phyloP scores from a whole-genome alignment of 176 grass and related monocot genomes.

The Triticum monococcum region DNA sequence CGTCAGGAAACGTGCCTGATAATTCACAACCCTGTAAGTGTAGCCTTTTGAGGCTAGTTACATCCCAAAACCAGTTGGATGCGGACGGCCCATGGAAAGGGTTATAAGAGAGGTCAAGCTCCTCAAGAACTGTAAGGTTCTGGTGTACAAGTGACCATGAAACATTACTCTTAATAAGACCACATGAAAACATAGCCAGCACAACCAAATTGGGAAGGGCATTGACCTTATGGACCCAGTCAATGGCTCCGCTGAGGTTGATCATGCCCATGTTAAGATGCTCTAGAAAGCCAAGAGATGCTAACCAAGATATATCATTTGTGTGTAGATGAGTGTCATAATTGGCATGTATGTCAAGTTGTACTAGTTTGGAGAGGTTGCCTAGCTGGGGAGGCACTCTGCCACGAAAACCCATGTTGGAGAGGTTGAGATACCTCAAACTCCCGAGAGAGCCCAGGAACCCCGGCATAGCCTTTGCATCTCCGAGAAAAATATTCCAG shows the following conservation, averaged over 20 bases:
- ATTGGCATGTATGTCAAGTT: background rate
- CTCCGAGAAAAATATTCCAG: too few relatives aligned
- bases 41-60: slow-evolving; percentile 1
- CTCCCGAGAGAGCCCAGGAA: too few relatives aligned
- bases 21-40: background rate
- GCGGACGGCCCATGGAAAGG: background rate
- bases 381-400: too few relatives aligned
- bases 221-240: slow-evolving; percentile 30
- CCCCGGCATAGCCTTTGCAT: too few relatives aligned
- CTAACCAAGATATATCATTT: slow-evolving; percentile 35
- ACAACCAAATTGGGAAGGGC: too few relatives aligned
- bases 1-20: background rate
- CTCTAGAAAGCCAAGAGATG: slow-evolving; percentile 7
- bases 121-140: slow-evolving; percentile 34
- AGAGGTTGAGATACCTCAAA: too few relatives aligned
- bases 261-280: slow-evolving; percentile 23
- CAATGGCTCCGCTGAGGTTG: background rate
- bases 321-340: background rate
- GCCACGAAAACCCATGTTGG: too few relatives aligned
- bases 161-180: too few relatives aligned
- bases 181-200: too few relatives aligned
- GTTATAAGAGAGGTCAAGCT: background rate
- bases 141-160: background rate
- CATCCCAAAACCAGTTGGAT: slow-evolving; percentile 28
- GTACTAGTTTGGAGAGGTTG: background rate